phyloP scores from a whole-genome alignment of 2,329 filamentous ascomycete genomes.

The Penicillium sp. region DNA sequence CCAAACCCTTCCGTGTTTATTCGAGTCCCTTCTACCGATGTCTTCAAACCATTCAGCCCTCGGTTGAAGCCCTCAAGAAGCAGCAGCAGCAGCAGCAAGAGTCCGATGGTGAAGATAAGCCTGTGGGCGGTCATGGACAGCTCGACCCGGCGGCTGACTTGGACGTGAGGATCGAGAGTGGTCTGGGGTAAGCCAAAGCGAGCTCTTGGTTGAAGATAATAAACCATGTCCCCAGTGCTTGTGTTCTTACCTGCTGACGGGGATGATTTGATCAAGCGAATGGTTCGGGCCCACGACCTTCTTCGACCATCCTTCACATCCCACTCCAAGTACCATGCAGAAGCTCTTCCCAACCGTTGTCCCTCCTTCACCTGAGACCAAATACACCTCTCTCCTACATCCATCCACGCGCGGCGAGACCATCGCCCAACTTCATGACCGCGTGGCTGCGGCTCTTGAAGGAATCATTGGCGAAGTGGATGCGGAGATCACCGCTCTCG shows the following conservation, averaged over 20 bases:
- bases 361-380: conserved; percentile 45
- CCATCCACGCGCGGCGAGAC: conserved; percentile 73
- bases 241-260: too few species aligned
- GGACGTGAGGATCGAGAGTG: conserved; percentile 47
- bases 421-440: conserved; percentile 71
- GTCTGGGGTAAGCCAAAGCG: conserved; percentile 41
- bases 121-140: conserved; percentile 20
- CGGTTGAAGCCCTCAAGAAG: conserved; percentile 38
- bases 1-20: conserved; percentile 56
- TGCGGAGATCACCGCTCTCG: conserved; percentile 38
- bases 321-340: conserved; percentile 56
- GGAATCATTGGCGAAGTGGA: conserved; percentile 70
- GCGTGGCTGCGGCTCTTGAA: conserved; percentile 64
- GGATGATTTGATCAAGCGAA: conserved; percentile 50
- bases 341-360: conserved; percentile 53
- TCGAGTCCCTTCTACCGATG: conserved; percentile 83
- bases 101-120: conserved; percentile 4
- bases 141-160: conserved; percentile 33
- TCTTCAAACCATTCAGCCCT: conserved; percentile 73
- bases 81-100: conserved; percentile 4
- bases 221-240: too few species aligned
- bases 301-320: conserved; percentile 79
- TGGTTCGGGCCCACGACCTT: conserved; percentile 79
- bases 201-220: too few species aligned
- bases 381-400: conserved; percentile 57